Base-by-base conservation (phyloP, 1,139 yeast genomes). In the Debaryomycetaceae sp. region DNA sequence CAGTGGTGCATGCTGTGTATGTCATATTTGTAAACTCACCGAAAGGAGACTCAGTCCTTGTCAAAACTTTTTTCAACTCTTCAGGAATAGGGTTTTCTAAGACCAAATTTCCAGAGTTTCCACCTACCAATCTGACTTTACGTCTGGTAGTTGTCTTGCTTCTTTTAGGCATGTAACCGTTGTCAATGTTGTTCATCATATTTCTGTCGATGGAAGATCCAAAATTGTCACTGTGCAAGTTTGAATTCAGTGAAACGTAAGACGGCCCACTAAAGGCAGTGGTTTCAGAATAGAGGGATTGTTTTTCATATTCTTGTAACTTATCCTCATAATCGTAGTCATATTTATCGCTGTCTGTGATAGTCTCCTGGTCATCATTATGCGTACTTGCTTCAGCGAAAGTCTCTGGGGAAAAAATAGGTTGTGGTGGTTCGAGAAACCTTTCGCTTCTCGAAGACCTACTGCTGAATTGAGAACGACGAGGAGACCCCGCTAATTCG, bases 1-100 rank as follows among this genome's bases (percentile, higher is more conserved):
- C 88, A 0, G 93, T 76, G 1, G 98, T 91, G 60, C 95, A 88
- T 0, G 97, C 97, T 0, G 97, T 87, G 63, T 91, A 90, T 50
- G 96, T 81, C 96, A 93, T 90, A 64, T 87, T 88, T 11, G 93
- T 84, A 60, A 88, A 93, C 63, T 93, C 99, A 43, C 95, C 97
- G 52, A 72, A 71, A 3, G 78, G 77, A 39, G 87, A 83, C 54
- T 89, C 96, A 24, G 93, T 78, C 55, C 90, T 75, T 6, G 95
- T 89, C 50, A 88, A 67, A 42, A 88, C 87, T 49, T 86, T 84
- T 55, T 81, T 79, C 46, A 93, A 73, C 50, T 91, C 93, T 20
- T 88, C 83, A 3, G 99, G 98, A 40, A 93, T 85, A 2, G 97
- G 97, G 56, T 95, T 91, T 59, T 91, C 97, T 49, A 93, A 75